Base-by-base conservation (phyloP, 2,329 filamentous ascomycete genomes). In the Fusarium subtropicale region DNA sequence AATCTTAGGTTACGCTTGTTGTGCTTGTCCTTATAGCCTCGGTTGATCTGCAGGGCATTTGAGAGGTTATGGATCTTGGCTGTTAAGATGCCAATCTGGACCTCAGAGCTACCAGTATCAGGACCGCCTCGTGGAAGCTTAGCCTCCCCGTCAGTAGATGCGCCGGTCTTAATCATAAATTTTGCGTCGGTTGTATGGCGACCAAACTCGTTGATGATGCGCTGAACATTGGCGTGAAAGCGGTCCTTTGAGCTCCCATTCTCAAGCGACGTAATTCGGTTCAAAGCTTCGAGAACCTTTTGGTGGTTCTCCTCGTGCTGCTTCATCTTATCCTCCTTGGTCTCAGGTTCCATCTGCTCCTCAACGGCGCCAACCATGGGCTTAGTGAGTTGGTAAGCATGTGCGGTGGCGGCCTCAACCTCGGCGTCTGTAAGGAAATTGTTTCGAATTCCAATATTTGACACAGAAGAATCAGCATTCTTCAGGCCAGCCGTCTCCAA, bases 61-160 rank as follows among this genome's bases (percentile, higher is more conserved):
- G 92, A 90, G 51, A 99, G 79, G 26, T 91, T 90, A 68, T 93
- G 86, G 77, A 99, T 99, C 86, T 97, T 98, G 60, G 93, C 88
- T 5, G 96, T 99, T 78, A 99, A 81, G 73, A 99, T 97, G 46
- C 94, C 94, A 71, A 97, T 93, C 84, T 99, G 96, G n/a, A 99
- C 97, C 81, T 99, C 96, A 9, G 93, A 93, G 74, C 93, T 97
- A 36, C 96, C 96, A 1, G 95, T 99, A 78, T 99, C 96, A 7
- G 91, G 92, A 0, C 96, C 96, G n/a, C 90, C 89, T 33, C 97
- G 91, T 28, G 72, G 70, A 60, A 79, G 82, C 81, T 74, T 80
- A 62, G 80, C 79, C 72, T 78, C 76, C 18, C 11, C 13, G 24
- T 81, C 76, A 62, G 77, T 66, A 39, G 84, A 81, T 38, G 82